phyloP scores from a whole-genome alignment of 2,329 filamentous ascomycete genomes.

The Proliferodiscus dingleyae region DNA sequence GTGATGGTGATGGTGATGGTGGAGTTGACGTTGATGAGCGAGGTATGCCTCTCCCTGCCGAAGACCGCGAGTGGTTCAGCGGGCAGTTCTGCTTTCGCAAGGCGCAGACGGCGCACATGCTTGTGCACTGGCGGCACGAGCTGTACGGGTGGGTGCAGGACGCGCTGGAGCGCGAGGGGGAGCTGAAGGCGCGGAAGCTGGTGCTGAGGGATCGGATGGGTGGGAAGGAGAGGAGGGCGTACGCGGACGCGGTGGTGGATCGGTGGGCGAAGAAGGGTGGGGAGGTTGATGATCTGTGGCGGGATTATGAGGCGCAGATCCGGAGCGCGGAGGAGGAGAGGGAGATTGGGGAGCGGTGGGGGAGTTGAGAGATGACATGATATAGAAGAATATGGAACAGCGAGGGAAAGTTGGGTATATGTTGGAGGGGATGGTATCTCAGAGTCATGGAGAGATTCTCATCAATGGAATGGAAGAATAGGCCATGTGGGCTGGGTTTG shows the following conservation, averaged over 20 bases:
- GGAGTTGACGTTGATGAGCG: conserved; percentile 40
- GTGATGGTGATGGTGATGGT: conserved; percentile 34
- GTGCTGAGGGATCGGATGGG: conserved; percentile 58
- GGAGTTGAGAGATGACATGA: too few species aligned
- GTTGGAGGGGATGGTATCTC: too few species aligned
- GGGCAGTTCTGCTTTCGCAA: conserved; percentile 57
- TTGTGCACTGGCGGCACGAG: conserved; percentile 71
- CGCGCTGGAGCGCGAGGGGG: conserved; percentile 53
- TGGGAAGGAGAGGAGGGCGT: conserved; percentile 51
- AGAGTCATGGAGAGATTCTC: too few species aligned
- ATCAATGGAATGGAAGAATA: too few species aligned
- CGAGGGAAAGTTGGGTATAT: too few species aligned
- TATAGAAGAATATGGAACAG: too few species aligned
- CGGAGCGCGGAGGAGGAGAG: conserved; percentile 38
- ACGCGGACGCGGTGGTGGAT: conserved; percentile 60
- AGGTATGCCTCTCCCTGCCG: conserved; percentile 41
- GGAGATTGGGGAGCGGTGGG: conserved; percentile 13
- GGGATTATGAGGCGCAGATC: conserved; percentile 60
- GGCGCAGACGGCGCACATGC: conserved; percentile 64
- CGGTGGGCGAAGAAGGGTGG: conserved; percentile 52
- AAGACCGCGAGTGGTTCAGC: conserved; percentile 44
- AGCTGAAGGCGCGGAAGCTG: conserved; percentile 53
- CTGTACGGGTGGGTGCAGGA: conserved; percentile 68
- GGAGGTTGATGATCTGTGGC: conserved; percentile 57
- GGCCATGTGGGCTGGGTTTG: too few species aligned